Conservation (phyloP, 1,284 basidiomycete genomes). For the Ustilago loliicola region DNA sequence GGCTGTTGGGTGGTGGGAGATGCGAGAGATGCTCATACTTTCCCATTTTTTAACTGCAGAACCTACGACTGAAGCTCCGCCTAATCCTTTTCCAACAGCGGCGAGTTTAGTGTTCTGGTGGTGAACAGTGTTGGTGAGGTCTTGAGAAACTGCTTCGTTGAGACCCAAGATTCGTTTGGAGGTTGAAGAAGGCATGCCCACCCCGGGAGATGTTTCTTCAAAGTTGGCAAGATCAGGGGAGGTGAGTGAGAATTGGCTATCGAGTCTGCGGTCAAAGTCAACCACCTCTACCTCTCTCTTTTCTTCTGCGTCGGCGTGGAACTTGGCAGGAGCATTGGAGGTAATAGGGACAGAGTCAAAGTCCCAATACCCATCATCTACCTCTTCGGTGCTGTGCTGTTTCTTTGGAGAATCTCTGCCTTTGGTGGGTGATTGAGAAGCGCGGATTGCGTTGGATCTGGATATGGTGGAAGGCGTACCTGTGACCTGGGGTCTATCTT, state of each 20-base stretch:
- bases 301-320: not conserved
- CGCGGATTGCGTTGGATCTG: conserved; percentile 20
- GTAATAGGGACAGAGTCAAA: conserved; percentile 1
- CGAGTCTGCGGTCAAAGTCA: conserved; percentile 13
- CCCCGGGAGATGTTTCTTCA: not conserved
- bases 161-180: conserved; percentile 21
- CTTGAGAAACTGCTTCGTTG: conserved; percentile 5
- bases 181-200: conserved; percentile 23
- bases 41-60: conserved; percentile 53
- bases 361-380: conserved; percentile 20
- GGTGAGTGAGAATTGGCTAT: conserved; percentile 32
- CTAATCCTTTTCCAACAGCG: not conserved
- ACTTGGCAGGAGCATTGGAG: not conserved
- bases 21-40: conserved; percentile 30
- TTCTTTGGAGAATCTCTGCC: not conserved
- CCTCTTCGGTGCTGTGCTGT: not conserved
- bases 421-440: conserved; percentile 23
- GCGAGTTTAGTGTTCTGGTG: not conserved
- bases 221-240: not conserved
- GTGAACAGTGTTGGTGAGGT: conserved; percentile 9
- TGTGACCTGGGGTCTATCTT: not conserved
- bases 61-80: conserved; percentile 32
- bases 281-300: conserved; percentile 16
- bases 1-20: too few species aligned
- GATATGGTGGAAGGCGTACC: conserved; percentile 1